Percentiles rank a stretch among this genome's conserved stretches.
Evolutionary conservation across 2,329 filamentous ascomycete species (phyloP).

Genomic region (Aureobasidium zeae): DNA sequence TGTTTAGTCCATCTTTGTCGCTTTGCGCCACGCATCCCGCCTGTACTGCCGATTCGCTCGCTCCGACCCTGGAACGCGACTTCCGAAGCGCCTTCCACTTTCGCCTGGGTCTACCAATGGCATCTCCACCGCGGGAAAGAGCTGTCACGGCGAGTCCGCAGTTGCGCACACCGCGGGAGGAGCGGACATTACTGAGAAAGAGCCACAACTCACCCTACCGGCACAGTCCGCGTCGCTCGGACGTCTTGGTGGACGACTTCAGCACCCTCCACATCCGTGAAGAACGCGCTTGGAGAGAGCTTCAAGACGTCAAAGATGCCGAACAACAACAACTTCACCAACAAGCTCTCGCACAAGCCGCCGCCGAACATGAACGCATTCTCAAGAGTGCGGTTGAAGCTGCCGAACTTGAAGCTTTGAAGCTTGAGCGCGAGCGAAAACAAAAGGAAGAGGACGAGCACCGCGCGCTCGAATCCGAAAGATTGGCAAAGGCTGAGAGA

Average conservation of each 20-base stretch:
- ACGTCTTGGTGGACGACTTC: slow-evolving; percentile 29
- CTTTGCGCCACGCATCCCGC: not conserved
- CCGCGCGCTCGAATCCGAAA: slow-evolving; percentile 33
- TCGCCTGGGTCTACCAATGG: slow-evolving; percentile 8
- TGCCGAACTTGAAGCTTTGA: slow-evolving; percentile 39
- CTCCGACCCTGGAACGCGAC: not conserved
- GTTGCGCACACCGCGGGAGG: not conserved
- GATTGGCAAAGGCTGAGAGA: slow-evolving; percentile 36
- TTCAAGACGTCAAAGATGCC: slow-evolving; percentile 52
- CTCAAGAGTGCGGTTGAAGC: slow-evolving; percentile 46
- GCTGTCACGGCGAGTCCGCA: slow-evolving; percentile 8
- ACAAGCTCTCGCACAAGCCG: slow-evolving; percentile 57
- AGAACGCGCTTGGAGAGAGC: slow-evolving; percentile 43
- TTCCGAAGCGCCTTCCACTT: not conserved
- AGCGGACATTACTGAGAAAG: not conserved
- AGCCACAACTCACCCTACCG: slow-evolving; percentile 16
- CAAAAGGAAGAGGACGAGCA: slow-evolving; percentile 30
- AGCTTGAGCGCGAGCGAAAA: slow-evolving; percentile 31
- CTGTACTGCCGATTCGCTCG: too few relatives aligned
- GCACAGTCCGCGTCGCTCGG: slow-evolving; percentile 22
- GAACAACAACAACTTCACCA: slow-evolving; percentile 56
- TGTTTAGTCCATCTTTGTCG: not conserved
- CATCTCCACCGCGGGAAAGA: slow-evolving; percentile 1
- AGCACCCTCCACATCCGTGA: slow-evolving; percentile 34
- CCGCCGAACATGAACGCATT: slow-evolving; percentile 57